Evolutionary conservation across 306 rosid genomes (phyloP).

Genomic region (Trichosanthes truncata): DNA sequence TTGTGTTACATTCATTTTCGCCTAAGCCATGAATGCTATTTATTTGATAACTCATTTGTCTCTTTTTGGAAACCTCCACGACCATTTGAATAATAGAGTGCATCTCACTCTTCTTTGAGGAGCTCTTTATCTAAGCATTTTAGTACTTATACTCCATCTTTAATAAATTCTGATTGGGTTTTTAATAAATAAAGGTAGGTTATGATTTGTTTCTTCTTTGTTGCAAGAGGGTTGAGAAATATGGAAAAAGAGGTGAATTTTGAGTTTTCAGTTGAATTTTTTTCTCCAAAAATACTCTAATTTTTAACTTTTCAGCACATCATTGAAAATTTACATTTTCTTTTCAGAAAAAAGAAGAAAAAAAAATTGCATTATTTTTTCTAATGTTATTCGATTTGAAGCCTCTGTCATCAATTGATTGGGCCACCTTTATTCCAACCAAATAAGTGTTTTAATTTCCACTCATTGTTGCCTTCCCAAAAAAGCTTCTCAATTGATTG

Average conservation of each 20-base stretch:
- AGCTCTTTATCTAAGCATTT: too few species aligned
- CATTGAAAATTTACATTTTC: neutral
- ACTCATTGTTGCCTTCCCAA: neutral
- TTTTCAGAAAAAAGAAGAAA: neutral
- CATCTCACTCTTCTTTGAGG: too few species aligned
- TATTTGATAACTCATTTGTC: too few species aligned
- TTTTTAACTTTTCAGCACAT: neutral
- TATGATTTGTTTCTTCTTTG: neutral
- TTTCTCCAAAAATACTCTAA: neutral
- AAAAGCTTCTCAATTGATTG: neutral
- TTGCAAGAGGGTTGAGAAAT: neutral
- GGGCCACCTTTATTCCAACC: too few species aligned
- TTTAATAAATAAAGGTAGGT: neutral
- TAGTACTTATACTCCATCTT: too few species aligned
- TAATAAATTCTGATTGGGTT: neutral
- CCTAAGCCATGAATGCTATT: neutral
- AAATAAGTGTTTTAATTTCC: too few species aligned
- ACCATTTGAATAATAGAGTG: too few species aligned
- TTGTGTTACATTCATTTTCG: neutral
- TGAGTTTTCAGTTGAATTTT: neutral
- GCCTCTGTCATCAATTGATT: too few species aligned
- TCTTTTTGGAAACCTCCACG: too few species aligned
- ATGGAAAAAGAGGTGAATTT: neutral
- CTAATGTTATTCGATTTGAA: neutral
- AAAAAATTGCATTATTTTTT: neutral